Evolutionary conservation across 352 stramenopile genomes (phyloP).

Genomic region (Detonula confervacea): DNA sequence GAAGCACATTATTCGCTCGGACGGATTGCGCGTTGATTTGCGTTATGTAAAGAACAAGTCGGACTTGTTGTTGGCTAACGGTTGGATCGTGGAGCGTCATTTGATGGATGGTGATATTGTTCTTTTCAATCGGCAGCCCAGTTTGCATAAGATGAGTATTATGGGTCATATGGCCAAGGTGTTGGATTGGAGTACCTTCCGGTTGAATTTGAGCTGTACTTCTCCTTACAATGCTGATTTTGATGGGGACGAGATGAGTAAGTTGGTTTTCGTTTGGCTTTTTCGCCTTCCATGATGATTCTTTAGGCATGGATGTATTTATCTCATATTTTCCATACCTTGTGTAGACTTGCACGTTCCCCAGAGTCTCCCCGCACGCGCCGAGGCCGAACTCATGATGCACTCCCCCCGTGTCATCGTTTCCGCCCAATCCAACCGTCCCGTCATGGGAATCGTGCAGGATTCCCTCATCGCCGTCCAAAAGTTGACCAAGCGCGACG

Average conservation of each 20-base stretch:
- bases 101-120: slow-evolving; percentile 98
- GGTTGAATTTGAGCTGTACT: slow-evolving; percentile 97
- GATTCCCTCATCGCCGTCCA: slow-evolving; percentile 96
- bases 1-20: slow-evolving; percentile 97
- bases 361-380: slow-evolving; percentile 96
- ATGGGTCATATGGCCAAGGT: slow-evolving; percentile 99
- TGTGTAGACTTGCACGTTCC: slow-evolving; percentile 88
- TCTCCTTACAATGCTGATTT: slow-evolving; percentile 99
- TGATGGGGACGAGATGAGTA: slow-evolving; percentile 99
- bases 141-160: slow-evolving; percentile 99
- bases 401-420: slow-evolving; percentile 99
- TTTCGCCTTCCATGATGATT: too few relatives aligned
- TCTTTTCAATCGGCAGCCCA: slow-evolving; percentile 99
- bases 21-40: slow-evolving; percentile 97
- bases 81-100: slow-evolving; percentile 99
- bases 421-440: slow-evolving; percentile 97
- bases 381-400: slow-evolving; percentile 98
- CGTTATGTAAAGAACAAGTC: slow-evolving; percentile 97
- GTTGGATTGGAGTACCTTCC: slow-evolving; percentile 99
- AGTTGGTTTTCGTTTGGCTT: too few relatives aligned
- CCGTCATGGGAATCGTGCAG: slow-evolving; percentile 99
- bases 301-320: too few relatives aligned
- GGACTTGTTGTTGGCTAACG: slow-evolving; percentile 94
- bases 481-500: slow-evolving; percentile 98
- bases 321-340: too few relatives aligned